Conservation (phyloP, 2,329 filamentous ascomycete genomes). For the Arachnomyces sp. region DNA sequence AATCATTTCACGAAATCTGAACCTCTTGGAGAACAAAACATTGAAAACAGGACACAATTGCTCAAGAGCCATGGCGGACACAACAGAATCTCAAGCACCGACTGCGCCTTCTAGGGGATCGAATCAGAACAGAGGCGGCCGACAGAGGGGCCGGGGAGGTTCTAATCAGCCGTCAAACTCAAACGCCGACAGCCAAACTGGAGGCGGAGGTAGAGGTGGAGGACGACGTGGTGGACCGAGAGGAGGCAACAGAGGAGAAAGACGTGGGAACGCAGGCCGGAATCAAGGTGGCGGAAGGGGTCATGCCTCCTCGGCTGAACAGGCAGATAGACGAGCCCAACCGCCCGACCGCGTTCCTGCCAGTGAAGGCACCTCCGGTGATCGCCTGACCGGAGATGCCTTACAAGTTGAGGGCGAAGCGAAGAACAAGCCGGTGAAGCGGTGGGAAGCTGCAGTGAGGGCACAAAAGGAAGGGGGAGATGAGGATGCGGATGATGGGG, state of each 20-base stretch:
- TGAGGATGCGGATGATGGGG: slow-evolving; percentile 58
- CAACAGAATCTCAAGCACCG: slow-evolving; percentile 8
- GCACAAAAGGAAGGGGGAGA: slow-evolving; percentile 20
- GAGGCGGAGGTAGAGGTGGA: slow-evolving; percentile 11
- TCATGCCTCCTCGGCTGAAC: slow-evolving; percentile 3
- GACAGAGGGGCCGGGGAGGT: slow-evolving; percentile 35
- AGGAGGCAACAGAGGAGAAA: slow-evolving; percentile 30
- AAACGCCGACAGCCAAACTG: slow-evolving; percentile 20
- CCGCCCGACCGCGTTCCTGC: slow-evolving; percentile 31
- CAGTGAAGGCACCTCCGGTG: slow-evolving; percentile 36
- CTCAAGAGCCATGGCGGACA: slow-evolving; percentile 8
- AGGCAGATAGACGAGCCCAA: slow-evolving; percentile 12
- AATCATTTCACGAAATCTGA: too few relatives aligned
- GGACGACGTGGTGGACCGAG: slow-evolving; percentile 21
- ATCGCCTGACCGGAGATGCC: slow-evolving; percentile 43
- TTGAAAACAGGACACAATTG: too few relatives aligned
- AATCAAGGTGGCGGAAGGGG: slow-evolving; percentile 10
- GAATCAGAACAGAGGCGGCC: slow-evolving; percentile 37
- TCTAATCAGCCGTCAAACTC: slow-evolving; percentile 24
- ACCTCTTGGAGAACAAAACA: too few relatives aligned
- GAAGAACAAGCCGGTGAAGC: slow-evolving; percentile 21
- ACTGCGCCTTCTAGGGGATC: slow-evolving; percentile 21
- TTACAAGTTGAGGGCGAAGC: slow-evolving; percentile 25
- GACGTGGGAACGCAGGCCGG: slow-evolving; percentile 28
- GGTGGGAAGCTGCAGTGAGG: slow-evolving; percentile 2